Percentiles rank a stretch among this genome's conserved stretches.
Evolutionary conservation across 202 grass and related monocot genomes (phyloP).

Genomic region (Digitaria exilis): DNA sequence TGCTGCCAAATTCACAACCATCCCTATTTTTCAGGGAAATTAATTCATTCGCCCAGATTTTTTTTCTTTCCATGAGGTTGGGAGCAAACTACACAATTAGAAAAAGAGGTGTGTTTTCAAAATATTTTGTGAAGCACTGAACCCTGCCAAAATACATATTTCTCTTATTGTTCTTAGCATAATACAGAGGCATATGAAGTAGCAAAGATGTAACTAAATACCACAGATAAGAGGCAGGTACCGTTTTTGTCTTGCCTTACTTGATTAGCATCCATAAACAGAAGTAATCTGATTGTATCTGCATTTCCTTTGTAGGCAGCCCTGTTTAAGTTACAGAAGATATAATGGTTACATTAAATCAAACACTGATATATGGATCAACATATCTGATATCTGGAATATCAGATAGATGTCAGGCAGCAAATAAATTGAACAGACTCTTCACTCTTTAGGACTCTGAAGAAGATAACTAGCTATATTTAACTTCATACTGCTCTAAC

Average conservation of each 20-base stretch:
- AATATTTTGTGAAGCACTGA: slow-evolving; percentile 1
- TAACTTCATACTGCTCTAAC: background rate
- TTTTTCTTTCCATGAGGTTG: background rate
- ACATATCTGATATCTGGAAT: slow-evolving; percentile 13
- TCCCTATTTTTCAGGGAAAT: slow-evolving; percentile 9
- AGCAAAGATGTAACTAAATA: slow-evolving; percentile 26
- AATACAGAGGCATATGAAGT: slow-evolving; percentile 3
- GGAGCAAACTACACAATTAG: background rate
- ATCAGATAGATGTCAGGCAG: slow-evolving; percentile 9
- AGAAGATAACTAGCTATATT: background rate
- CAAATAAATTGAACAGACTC: slow-evolving; percentile 7
- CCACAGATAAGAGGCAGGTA: slow-evolving; percentile 40
- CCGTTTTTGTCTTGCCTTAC: slow-evolving; percentile 84
- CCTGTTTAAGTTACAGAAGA: slow-evolving; percentile 57
- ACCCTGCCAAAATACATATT: slow-evolving; percentile 5
- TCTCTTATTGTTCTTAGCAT: slow-evolving; percentile 9
- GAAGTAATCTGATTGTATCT: slow-evolving; percentile 88
- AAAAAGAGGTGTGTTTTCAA: background rate
- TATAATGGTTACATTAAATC: slow-evolving; percentile 18
- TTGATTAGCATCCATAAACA: slow-evolving; percentile 94
- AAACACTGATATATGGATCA: slow-evolving; percentile 33
- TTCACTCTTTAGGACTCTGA: slow-evolving; percentile 28
- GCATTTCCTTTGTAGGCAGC: slow-evolving; percentile 92
- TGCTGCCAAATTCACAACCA: too few relatives aligned
- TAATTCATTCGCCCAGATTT: background rate